These are phyloP conservation scores for Monilinia fructigena DNA, from an alignment of 2,329 filamentous ascomycete species.

Conservation along the genomic window DNA sequence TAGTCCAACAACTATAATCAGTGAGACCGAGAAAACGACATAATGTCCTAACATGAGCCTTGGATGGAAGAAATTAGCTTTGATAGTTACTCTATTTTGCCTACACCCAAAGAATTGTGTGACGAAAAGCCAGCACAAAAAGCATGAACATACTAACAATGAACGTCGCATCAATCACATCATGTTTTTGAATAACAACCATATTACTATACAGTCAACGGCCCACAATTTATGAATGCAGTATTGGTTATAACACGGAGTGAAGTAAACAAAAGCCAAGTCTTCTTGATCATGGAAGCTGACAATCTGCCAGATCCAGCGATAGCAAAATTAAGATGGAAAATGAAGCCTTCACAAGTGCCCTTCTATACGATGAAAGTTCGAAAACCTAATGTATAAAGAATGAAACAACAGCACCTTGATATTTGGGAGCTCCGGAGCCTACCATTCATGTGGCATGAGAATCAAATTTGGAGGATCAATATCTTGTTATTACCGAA, in stretches of 20 bases:
- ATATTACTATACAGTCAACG: not conserved
- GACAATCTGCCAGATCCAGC: conserved; percentile 3
- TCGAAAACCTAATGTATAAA: conserved; percentile 27
- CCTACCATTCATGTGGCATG: conserved; percentile 32
- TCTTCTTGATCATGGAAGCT: not conserved
- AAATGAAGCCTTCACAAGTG: conserved; percentile 29
- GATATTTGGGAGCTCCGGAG: conserved; percentile 28
- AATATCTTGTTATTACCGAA: conserved; percentile 28
- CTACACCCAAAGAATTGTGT: not conserved
- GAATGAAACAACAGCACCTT: conserved; percentile 21
- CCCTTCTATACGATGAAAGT: conserved; percentile 30
- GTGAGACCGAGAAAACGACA: not conserved
- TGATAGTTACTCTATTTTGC: not conserved
- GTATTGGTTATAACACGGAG: not conserved
- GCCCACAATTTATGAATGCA: not conserved
- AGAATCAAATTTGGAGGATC: conserved; percentile 27
- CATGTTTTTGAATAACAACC: not conserved
- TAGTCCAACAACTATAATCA: not conserved
- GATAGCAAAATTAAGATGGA: conserved; percentile 24
- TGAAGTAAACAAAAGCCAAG: not conserved
- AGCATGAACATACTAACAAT: not conserved
- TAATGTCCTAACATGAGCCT: not conserved
- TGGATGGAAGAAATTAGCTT: not conserved
- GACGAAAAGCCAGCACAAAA: not conserved
- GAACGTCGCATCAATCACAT: not conserved